phyloP scores from a whole-genome alignment of 2,329 filamentous ascomycete genomes.

The Neopestalotiopsis sp. region DNA sequence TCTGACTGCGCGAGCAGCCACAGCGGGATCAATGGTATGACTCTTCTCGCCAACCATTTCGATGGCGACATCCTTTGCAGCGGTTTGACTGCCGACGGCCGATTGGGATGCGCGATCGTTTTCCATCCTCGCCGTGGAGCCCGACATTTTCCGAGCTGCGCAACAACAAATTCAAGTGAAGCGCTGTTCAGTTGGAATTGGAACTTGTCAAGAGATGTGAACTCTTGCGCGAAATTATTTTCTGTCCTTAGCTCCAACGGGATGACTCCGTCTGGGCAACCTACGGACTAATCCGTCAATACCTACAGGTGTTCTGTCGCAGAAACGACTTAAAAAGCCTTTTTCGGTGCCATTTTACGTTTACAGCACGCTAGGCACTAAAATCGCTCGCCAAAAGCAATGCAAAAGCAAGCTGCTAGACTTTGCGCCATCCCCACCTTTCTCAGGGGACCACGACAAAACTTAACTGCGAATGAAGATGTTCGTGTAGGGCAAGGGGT shows the following conservation, averaged over 20 bases:
- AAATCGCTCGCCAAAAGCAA: not conserved
- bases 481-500: no score
- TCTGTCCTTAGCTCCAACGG: not conserved
- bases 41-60: slow-evolving; percentile 64
- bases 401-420: not conserved
- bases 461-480: no score
- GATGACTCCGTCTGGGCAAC: not conserved
- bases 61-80: slow-evolving; percentile 58
- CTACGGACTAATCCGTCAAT: not conserved
- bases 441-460: no score
- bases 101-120: not conserved
- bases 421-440: no score
- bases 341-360: not conserved
- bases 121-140: not conserved
- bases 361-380: not conserved
- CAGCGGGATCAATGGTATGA: slow-evolving; percentile 57
- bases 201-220: not conserved
- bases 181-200: not conserved
- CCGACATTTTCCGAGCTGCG: not conserved
- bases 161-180: not conserved
- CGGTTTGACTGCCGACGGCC: not conserved
- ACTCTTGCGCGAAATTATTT: not conserved
- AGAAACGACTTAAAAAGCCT: slow-evolving; percentile 2
- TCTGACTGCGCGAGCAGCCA: slow-evolving; percentile 62
- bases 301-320: not conserved